Percentiles rank a stretch among this genome's conserved stretches.
These are phyloP conservation scores for Cadophora sp. DNA, from an alignment of 2,329 filamentous ascomycete genomes.

Conservation along the genomic window DNA sequence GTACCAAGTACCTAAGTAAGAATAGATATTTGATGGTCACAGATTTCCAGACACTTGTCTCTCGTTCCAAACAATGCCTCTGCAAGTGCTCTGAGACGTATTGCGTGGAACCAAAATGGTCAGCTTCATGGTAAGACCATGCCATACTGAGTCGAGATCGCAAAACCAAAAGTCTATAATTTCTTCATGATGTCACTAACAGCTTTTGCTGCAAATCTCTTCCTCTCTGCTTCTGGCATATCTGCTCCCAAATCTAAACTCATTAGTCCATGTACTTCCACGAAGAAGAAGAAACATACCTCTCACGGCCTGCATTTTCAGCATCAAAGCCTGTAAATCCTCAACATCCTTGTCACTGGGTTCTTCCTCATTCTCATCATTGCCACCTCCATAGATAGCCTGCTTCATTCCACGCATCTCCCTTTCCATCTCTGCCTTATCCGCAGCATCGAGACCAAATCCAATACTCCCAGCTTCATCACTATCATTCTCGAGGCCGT, in stretches of 20 bases:
- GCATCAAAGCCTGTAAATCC: conserved; percentile 69
- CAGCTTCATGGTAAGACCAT: neutral
- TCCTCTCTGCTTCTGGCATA: conserved; percentile 65
- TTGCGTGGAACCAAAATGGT: neutral
- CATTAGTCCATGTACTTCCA: conserved; percentile 25
- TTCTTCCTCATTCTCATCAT: conserved; percentile 36
- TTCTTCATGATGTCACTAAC: conserved; percentile 68
- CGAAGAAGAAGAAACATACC: conserved; percentile 35
- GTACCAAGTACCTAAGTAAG: neutral
- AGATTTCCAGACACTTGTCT: neutral
- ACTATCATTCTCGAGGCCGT: conserved; percentile 45
- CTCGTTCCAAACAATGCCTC: neutral
- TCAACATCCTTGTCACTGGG: conserved; percentile 54
- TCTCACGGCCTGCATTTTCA: conserved; percentile 64
- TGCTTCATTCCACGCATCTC: conserved; percentile 49
- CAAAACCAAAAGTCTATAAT: conserved; percentile 28
- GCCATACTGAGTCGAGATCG: neutral
- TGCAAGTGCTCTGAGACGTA: neutral
- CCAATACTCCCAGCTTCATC: conserved; percentile 39
- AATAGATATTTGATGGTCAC: neutral
- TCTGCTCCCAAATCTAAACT: conserved; percentile 62
- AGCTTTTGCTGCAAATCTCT: conserved; percentile 64
- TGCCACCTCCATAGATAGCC: conserved; percentile 42
- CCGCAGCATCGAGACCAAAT: conserved; percentile 42
- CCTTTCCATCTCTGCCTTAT: conserved; percentile 45